Base-by-base conservation (phyloP, 2,329 filamentous ascomycete species). In the Pseudocercospora crystallina region DNA sequence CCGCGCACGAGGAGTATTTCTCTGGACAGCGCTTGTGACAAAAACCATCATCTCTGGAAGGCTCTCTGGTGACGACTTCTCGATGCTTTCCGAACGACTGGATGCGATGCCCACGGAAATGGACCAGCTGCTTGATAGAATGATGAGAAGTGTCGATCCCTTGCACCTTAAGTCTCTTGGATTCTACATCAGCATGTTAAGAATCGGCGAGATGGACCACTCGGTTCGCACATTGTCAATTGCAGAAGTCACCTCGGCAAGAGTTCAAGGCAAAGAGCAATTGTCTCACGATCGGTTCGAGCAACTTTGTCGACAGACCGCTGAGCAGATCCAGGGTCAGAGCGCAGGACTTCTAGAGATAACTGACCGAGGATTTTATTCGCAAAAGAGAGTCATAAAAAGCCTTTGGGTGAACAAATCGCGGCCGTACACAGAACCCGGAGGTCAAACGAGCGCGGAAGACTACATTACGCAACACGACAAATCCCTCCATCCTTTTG, bases 1-100 rank as follows among this genome's bases (percentile, higher is more conserved):
- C 26, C 48, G 47, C 14, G 53, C 53, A 12, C 26, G 50, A n/a
- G 53, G 53, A 8, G 41, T 56, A n/a, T 56, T 56, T 15, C 42
- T 56, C 8, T 56, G 53, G 53, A 42, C 46, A 7, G 33, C 20
- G 2, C 53, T 56, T 2, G 53, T 56, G 15, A 37, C 50, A n/a
- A 36, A 30, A 14, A 14, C 30, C 5, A 17, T 48, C 30, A 9
- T 41, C 3, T 15, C 20, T n/a, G 37, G 45, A 2, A 32, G 57
- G 8, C 33, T 26, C 2, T 47, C 51, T 17, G 40, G 42, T 8
- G 55, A 60, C 15, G 30, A 47, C 30, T 14, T 29, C 15, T 8
- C 17, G 2, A 43, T 43, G 12, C 38, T 49, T 11, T 5, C 13
- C 26, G 8, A 26, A 17, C 45, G 45, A 1, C 37, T 41, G 9